Evolutionary conservation across 148 eudicot species (phyloP).

Genomic region (Rhododendron henanense): DNA sequence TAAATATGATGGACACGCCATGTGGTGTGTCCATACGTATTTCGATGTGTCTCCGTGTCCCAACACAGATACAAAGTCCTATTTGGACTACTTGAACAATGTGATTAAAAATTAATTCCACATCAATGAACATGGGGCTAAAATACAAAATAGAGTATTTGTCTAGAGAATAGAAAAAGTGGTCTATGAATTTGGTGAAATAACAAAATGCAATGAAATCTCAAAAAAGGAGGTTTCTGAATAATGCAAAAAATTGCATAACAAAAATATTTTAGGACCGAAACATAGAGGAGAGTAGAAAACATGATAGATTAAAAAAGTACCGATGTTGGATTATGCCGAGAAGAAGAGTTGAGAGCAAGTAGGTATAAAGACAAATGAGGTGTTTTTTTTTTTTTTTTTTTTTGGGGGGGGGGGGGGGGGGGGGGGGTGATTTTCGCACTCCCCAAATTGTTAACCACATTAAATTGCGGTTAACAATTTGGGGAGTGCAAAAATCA

Average conservation of each 20-base stretch:
- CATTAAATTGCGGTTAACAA: too few relatives aligned
- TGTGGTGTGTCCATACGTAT: too few relatives aligned
- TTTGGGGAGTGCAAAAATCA: too few relatives aligned
- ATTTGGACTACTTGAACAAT: neutral
- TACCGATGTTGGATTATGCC: neutral
- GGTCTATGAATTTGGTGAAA: neutral
- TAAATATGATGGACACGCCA: too few relatives aligned
- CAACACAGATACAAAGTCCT: too few relatives aligned
- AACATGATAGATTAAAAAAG: neutral
- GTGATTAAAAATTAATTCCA: neutral
- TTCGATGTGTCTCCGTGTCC: too few relatives aligned
- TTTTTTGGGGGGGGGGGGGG: too few relatives aligned
- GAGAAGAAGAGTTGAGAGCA: neutral
- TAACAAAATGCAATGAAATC: neutral
- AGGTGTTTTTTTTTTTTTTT: neutral
- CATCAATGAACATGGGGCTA: neutral
- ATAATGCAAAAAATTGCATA: neutral
- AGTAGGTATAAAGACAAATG: neutral
- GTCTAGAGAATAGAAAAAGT: neutral
- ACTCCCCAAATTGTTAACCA: too few relatives aligned
- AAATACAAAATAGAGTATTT: neutral
- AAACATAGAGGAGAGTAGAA: neutral
- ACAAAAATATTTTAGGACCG: neutral
- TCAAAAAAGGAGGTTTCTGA: neutral
- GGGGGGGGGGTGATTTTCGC: too few relatives aligned